Percentiles rank a stretch among this genome's conserved stretches.
phyloP scores from a whole-genome alignment of 768 basidiomycete species.

The Auriscalpium orientale region DNA sequence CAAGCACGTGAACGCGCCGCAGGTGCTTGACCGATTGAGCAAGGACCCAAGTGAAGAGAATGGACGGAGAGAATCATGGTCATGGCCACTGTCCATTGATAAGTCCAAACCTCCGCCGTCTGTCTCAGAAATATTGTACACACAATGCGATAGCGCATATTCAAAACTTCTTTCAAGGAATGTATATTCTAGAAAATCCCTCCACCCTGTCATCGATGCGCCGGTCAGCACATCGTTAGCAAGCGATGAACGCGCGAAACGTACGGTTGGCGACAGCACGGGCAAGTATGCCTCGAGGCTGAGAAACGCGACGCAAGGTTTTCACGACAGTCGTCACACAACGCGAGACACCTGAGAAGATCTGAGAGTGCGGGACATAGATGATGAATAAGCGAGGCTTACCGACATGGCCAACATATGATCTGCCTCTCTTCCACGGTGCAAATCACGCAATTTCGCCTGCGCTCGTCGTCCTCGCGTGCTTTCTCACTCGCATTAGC shows the following conservation, averaged over 20 bases:
- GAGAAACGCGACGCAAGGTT: slow-evolving; percentile 47
- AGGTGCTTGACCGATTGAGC: too few species aligned
- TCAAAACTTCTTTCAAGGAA: slow-evolving; percentile 31
- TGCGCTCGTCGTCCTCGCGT: slow-evolving; percentile 15
- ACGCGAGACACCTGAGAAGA: slow-evolving; percentile 35
- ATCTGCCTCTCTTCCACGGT: slow-evolving; percentile 60
- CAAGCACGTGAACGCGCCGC: too few species aligned
- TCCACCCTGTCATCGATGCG: slow-evolving; percentile 27
- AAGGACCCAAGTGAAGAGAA: too few species aligned
- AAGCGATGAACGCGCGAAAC: slow-evolving; percentile 6
- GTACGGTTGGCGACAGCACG: slow-evolving; percentile 51
- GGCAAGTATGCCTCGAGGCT: slow-evolving; percentile 55
- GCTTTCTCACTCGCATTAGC: slow-evolving; percentile 1
- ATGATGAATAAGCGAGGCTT: slow-evolving; percentile 12
- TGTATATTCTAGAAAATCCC: slow-evolving; percentile 56
- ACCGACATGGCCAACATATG: slow-evolving; percentile 86
- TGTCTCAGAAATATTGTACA: neutral
- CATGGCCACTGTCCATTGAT: too few species aligned
- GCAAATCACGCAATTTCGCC: slow-evolving; percentile 59
- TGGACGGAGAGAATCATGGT: too few species aligned
- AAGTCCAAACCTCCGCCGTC: too few species aligned
- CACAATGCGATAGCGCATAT: neutral
- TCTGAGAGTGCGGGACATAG: neutral
- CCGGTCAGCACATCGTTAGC: neutral
- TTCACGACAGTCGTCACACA: slow-evolving; percentile 62